Base-by-base conservation (phyloP, 371 early-diverging fungal genomes). In the Mortierella sp. region DNA sequence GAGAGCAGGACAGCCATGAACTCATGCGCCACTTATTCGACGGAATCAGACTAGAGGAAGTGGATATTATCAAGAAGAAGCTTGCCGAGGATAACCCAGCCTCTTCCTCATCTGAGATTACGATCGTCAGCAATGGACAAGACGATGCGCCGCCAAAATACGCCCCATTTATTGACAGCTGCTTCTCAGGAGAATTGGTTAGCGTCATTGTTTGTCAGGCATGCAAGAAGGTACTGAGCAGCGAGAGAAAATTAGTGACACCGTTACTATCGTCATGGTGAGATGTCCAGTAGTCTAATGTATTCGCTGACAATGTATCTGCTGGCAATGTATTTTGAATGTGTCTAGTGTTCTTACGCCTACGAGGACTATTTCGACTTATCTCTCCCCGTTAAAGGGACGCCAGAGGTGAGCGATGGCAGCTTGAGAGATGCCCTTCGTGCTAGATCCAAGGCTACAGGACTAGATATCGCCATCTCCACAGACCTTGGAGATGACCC, bases 1-100 rank as follows among this genome's bases (percentile, higher is more conserved):
- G 84, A 2, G 91, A 93, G 75, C 92, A 93, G 72, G 93, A 93
- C 67, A 87, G 88, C 52, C 93, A 93, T 64, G 93, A 93, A 72
- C 77, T 93, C 30, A 81, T 93, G 83, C 79, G 93, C 14, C 84
- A 87, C 58, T 73, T 93, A 40, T 70, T 93, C 64, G 93, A 91
- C 69, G 89, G 88, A 0, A 78, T 92, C 18, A 75, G 84, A 65
- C 86, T 86, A 16, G 93, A 93, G 68, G 89, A 85, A 39, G 8
- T 75, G 51, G 72, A 84, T 72, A 60, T 85, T 52, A 79, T 83
- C 54, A 72, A 68, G 51, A 52, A 61, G 59, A 64, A 57, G 2
- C 9, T 69, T 12, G 65, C 71, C 4, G 67, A 70, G 24, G 14
- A 24, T 0, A 22, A 10, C 30, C 12, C 18, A 11, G 28, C 45